phyloP scores from a whole-genome alignment of 179 eudicot species.

The Nepenthes alata region DNA sequence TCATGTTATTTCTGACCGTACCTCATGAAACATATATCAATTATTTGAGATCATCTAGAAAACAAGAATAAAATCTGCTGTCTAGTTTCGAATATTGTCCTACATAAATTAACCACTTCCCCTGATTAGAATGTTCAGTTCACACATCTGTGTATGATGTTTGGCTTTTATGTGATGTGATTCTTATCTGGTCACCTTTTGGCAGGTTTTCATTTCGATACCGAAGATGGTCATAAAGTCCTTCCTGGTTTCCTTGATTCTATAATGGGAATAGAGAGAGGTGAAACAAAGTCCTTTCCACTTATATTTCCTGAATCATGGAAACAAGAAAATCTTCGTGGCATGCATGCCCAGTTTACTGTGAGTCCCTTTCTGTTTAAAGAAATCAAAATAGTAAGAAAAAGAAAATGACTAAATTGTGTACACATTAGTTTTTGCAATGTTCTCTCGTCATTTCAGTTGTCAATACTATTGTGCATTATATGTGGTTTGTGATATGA shows the following conservation, averaged over 20 bases:
- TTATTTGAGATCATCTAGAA: background rate
- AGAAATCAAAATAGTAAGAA: background rate
- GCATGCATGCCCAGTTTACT: constrained; percentile 74
- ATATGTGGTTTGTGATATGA: too few species aligned
- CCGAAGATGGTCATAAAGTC: constrained; percentile 74
- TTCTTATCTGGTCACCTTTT: constrained; percentile 6
- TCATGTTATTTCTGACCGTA: too few species aligned
- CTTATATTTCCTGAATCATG: constrained; percentile 86
- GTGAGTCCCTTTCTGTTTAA: constrained; percentile 33
- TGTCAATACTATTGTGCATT: too few species aligned
- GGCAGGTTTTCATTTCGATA: constrained; percentile 81
- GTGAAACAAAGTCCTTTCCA: constrained; percentile 84
- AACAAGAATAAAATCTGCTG: too few species aligned
- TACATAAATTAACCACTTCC: too few species aligned
- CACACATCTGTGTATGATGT: too few species aligned
- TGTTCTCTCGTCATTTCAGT: too few species aligned
- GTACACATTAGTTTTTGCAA: too few species aligned
- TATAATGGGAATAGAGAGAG: constrained; percentile 62
- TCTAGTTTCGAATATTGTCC: too few species aligned
- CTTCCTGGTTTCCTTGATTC: constrained; percentile 87
- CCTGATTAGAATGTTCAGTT: too few species aligned
- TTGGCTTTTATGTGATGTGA: background rate
- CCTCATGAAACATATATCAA: background rate
- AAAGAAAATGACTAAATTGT: too few species aligned
- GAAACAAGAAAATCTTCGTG: constrained; percentile 89